Evolutionary conservation across 2,329 filamentous ascomycete species (phyloP).

Genomic region (Colletotrichum aenigma): DNA sequence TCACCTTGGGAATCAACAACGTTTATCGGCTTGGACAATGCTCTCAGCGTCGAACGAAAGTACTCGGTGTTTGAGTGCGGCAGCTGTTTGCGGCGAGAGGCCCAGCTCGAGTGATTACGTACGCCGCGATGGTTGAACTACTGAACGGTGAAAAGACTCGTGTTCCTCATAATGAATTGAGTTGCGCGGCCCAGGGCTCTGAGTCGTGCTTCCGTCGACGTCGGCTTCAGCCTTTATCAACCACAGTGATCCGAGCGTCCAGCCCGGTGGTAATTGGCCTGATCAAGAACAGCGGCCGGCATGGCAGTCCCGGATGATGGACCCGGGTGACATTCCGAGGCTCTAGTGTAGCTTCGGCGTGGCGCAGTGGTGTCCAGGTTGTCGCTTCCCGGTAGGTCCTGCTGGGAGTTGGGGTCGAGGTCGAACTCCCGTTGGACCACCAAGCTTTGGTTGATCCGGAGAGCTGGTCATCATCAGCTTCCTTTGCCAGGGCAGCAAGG

Average conservation of each 20-base stretch:
- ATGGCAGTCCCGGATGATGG: constrained; percentile 4
- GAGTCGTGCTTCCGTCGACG: constrained; percentile 1
- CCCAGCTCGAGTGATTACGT: constrained; percentile 5
- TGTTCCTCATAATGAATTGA: neutral
- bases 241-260: neutral
- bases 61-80: neutral
- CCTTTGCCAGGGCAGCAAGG: neutral
- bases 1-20: neutral
- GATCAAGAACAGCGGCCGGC: constrained; percentile 6
- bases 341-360: constrained; percentile 1
- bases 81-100: neutral
- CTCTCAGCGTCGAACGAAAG: neutral
- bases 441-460: constrained; percentile 16
- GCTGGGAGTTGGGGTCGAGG: neutral
- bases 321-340: constrained; percentile 9
- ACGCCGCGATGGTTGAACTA: neutral
- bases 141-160: neutral
- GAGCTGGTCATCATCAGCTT: neutral
- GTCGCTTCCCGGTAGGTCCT: neutral
- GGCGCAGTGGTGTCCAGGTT: constrained; percentile 8
- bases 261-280: neutral
- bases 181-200: constrained; percentile 3
- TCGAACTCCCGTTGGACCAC: neutral
- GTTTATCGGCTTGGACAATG: neutral
- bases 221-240: constrained; percentile 2